Conservation (phyloP, 768 basidiomycete species). For the Lentinus tigrinus region DNA sequence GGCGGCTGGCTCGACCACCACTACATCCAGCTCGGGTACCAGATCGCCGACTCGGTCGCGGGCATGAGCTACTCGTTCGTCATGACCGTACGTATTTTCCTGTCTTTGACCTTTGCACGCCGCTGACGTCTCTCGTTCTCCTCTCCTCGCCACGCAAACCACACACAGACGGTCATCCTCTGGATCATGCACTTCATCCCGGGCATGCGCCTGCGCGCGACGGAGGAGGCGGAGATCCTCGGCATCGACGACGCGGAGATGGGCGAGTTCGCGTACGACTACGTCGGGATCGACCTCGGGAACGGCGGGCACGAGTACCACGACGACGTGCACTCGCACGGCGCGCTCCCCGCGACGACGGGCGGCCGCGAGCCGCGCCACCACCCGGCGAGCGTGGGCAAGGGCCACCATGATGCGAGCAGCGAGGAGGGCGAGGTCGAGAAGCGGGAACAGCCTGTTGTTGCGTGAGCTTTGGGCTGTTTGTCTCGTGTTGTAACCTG, state of each 20-base stretch:
- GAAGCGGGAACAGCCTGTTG: constrained; percentile 1
- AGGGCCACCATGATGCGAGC: constrained; percentile 5
- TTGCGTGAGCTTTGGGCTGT: not conserved
- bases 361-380: constrained; percentile 39
- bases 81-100: constrained; percentile 57
- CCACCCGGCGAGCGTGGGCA: no score
- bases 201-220: constrained; percentile 67
- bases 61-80: constrained; percentile 72
- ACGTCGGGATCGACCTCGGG: constrained; percentile 40
- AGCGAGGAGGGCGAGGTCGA: constrained; percentile 12
- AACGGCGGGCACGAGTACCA: constrained; percentile 21
- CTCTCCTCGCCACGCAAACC: not conserved
- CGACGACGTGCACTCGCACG: constrained; percentile 33
- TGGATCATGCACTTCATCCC: constrained; percentile 90
- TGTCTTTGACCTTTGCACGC: not conserved
- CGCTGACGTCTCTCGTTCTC: not conserved
- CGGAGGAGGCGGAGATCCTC: constrained; percentile 67
- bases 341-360: constrained; percentile 24
- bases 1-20: constrained; percentile 91
- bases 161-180: constrained; percentile 66
- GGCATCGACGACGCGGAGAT: constrained; percentile 80
- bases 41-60: constrained; percentile 72
- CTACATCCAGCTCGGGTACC: constrained; percentile 81
- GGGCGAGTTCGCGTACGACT: constrained; percentile 57
- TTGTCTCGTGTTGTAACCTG: no score